These are phyloP conservation scores for Saccharomyces pastorianus DNA, from an alignment of 1,139 yeast genomes.

Conservation along the genomic window DNA sequence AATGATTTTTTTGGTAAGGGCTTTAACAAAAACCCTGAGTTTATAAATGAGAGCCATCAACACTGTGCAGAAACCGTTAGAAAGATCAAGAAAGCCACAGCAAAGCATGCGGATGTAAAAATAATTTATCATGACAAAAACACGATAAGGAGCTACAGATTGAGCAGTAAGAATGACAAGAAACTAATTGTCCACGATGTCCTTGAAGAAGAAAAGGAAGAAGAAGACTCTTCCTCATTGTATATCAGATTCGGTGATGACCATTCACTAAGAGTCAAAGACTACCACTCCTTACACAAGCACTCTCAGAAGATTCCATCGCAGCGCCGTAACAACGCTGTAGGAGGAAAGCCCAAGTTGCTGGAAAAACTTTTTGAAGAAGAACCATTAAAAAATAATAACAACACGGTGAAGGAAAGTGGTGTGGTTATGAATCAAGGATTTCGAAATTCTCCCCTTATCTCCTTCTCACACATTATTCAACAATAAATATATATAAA, in stretches of 20 bases:
- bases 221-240: background rate
- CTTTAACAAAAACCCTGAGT: background rate
- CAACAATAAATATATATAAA: background rate
- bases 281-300: constrained; percentile 1
- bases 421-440: background rate
- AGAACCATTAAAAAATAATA: background rate
- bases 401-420: background rate
- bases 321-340: no score
- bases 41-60: background rate
- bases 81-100: constrained; percentile 18
- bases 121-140: constrained; percentile 27
- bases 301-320: background rate
- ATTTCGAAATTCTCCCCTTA: background rate
- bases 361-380: background rate
- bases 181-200: background rate
- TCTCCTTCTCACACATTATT: background rate
- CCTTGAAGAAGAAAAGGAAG: background rate
- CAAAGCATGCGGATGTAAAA: constrained; percentile 26
- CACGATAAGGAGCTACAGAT: constrained; percentile 18
- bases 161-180: constrained; percentile 1
- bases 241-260: constrained; percentile 4
- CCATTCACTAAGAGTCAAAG: constrained; percentile 4
- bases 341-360: background rate
- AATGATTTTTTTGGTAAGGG: constrained; percentile 7
- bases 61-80: constrained; percentile 21